Percentiles rank a stretch among this genome's conserved stretches.
These are phyloP conservation scores for Cicer yamashitae DNA, from an alignment of 306 rosid species.

Conservation along the genomic window DNA sequence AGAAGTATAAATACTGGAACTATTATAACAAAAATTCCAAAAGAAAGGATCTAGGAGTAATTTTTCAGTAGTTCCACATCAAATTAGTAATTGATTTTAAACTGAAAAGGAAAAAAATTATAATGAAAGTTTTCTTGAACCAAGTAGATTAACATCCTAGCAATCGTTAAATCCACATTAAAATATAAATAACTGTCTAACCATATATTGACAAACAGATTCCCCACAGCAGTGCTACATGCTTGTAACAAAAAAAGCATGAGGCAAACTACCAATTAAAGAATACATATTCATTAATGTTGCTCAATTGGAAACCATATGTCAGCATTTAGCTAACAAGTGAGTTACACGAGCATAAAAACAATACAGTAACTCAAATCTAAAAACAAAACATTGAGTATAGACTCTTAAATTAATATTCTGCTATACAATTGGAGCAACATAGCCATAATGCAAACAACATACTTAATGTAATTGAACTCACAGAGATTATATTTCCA, in stretches of 20 bases:
- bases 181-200: neutral
- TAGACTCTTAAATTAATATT: constrained; percentile 14
- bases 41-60: constrained; percentile 4
- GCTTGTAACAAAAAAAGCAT: constrained; percentile 5
- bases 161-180: neutral
- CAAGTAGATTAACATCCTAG: constrained; percentile 25
- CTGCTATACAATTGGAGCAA: constrained; percentile 10
- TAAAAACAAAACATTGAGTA: constrained; percentile 27
- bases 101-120: constrained; percentile 1
- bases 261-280: constrained; percentile 25
- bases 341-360: constrained; percentile 14
- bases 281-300: constrained; percentile 7
- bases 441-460: neutral
- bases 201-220: constrained; percentile 6
- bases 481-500: constrained; percentile 18
- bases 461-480: constrained; percentile 2
- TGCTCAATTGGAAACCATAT: constrained; percentile 30
- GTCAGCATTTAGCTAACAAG: constrained; percentile 20
- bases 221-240: constrained; percentile 12
- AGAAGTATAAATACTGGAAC: neutral
- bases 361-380: constrained; percentile 22
- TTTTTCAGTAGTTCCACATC: constrained; percentile 29
- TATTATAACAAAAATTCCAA: constrained; percentile 23
- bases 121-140: neutral
- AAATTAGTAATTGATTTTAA: constrained; percentile 11